Conservation (phyloP, 345 rosid species). For the Citrus maxima region DNA sequence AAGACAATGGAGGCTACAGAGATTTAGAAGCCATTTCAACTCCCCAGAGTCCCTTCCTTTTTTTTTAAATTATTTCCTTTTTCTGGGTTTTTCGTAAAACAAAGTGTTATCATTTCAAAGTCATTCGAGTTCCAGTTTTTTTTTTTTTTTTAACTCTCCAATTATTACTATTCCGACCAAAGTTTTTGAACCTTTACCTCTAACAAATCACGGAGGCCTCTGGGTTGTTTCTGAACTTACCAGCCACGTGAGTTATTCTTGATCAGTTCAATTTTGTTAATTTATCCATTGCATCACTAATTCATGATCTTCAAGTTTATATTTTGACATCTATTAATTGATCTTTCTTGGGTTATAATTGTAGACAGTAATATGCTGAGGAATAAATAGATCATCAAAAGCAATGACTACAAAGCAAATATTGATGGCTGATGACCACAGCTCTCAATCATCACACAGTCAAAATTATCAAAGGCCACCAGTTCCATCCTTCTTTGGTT, state of each 20-base stretch:
- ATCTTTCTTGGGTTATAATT: not conserved
- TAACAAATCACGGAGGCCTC: not conserved
- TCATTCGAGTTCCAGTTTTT: not conserved
- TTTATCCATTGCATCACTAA: not conserved
- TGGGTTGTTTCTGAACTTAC: not conserved
- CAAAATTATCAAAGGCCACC: constrained; percentile 29
- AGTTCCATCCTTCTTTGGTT: constrained; percentile 36
- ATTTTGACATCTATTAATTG: not conserved
- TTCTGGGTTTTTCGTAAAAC: not conserved
- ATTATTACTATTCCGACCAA: too few species aligned
- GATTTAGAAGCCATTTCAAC: constrained; percentile 26
- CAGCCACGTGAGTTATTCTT: constrained; percentile 21
- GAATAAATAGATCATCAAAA: constrained; percentile 37
- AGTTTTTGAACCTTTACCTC: not conserved
- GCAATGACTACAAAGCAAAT: constrained; percentile 53
- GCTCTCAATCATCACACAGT: constrained; percentile 29
- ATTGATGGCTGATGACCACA: constrained; percentile 50
- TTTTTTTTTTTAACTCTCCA: not conserved
- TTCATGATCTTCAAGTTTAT: not conserved
- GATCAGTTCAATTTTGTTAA: not conserved
- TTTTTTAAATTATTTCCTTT: not conserved
- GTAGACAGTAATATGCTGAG: constrained; percentile 39
- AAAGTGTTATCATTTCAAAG: not conserved
- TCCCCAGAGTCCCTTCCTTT: constrained; percentile 9
- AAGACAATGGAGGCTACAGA: constrained; percentile 41